Percentiles rank a stretch among this genome's conserved stretches.
These are phyloP conservation scores for Periconia digitata DNA, from an alignment of 2,329 filamentous ascomycete species.

Conservation along the genomic window DNA sequence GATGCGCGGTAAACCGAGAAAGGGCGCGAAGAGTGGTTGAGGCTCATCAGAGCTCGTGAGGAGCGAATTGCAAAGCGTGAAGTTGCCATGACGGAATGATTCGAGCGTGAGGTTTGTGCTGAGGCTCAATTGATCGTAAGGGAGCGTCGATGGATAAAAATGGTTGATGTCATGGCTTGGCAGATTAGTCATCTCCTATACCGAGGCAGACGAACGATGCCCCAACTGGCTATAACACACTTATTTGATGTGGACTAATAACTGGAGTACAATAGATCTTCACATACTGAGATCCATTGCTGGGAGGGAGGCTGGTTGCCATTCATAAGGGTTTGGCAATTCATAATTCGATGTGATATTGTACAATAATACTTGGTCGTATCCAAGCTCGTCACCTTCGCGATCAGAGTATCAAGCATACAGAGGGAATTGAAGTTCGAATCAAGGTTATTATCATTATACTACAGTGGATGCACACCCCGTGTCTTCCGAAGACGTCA, in stretches of 20 bases:
- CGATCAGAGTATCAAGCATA: too few relatives aligned
- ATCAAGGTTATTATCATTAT: background rate
- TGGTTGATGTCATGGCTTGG: slow-evolving; percentile 11
- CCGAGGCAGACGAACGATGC: too few relatives aligned
- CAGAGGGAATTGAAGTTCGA: too few relatives aligned
- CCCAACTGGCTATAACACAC: too few relatives aligned
- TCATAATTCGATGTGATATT: too few relatives aligned
- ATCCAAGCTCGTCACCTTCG: background rate
- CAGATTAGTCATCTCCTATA: slow-evolving; percentile 1
- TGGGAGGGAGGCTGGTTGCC: too few relatives aligned
- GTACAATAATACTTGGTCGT: too few relatives aligned
- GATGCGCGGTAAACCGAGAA: slow-evolving; percentile 43
- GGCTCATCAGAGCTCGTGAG: slow-evolving; percentile 43
- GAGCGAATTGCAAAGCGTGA: slow-evolving; percentile 50
- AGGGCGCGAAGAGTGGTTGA: slow-evolving; percentile 38
- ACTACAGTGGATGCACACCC: background rate
- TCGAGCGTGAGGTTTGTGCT: background rate
- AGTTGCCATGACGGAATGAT: slow-evolving; percentile 50
- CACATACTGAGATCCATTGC: too few relatives aligned
- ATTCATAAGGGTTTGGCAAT: too few relatives aligned
- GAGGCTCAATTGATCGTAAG: background rate
- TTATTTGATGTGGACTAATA: too few relatives aligned
- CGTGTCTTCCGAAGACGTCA: too few relatives aligned
- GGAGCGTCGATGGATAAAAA: slow-evolving; percentile 4
- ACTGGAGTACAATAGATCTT: too few relatives aligned